Evolutionary conservation across 441 rosid species (phyloP), one percentile per base, ranked within the genome.

Genomic region (Dalechampia spathulata): DNA sequence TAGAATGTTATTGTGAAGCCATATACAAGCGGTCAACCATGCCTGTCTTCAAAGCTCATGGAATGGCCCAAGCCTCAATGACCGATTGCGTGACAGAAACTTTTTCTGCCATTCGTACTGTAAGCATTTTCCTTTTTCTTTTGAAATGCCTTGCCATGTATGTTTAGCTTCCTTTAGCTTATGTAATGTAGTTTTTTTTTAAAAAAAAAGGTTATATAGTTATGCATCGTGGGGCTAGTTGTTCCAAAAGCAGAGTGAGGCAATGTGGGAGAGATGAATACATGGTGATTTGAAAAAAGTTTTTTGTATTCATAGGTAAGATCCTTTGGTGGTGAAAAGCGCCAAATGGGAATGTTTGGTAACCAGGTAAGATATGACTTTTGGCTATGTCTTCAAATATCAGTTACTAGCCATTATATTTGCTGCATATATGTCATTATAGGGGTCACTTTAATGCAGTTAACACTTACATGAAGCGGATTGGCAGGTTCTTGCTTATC

Each of bases 241-340:
- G 58, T 47, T 55, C 55, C 55, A 62, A 20, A n/a, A 19, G 40
- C 43, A 37, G 37, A 55, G 27, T 59, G 42, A 21, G 40, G 17
- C 25, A 52, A 50, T 17, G 20, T 40, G 44, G 62, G 21, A 49
- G 1, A 14, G 0, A 12, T 41, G 16, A 34, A n/a, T 48, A 62
- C 43, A 37, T 57, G 53, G 52, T 46, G 36, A 62, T 49, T 67
- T 52, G 52, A 36, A 14, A 55, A 42, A 15, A 58, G 44, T 40
- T 20, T 47, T 49, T 55, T 66, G 41, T 75, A 68, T 44, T 61
- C 64, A 49, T 57, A 88, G 98, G 98, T 92, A 52, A 83, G 96
- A 77, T 92, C 96, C 21, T 92, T 92, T 73, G 79, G 96, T 45
- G 99, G 96, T 62, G 99, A 92, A 76, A 89, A 78, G 68, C 85